phyloP scores from a whole-genome alignment of 2,329 filamentous ascomycete genomes.

The Aspergillus neoniger region DNA sequence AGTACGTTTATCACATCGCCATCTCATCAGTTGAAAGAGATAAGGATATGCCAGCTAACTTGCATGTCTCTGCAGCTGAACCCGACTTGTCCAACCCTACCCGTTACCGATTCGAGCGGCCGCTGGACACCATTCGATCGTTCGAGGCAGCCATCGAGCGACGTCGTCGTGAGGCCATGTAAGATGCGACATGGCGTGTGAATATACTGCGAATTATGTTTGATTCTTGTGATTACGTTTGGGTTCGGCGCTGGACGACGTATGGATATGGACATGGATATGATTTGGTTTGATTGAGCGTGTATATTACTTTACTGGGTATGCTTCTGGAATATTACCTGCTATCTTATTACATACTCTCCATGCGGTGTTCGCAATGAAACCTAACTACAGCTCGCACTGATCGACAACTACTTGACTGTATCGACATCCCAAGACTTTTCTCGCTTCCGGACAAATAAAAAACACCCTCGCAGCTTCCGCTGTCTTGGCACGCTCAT shows the following conservation, averaged over 20 bases:
- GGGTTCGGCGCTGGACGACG: conserved; percentile 1
- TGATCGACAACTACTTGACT: no score
- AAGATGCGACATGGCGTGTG: conserved; percentile 12
- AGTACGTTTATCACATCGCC: conserved; percentile 51
- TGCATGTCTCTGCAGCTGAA: conserved; percentile 60
- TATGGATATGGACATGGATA: not conserved
- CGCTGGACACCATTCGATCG: conserved; percentile 84
- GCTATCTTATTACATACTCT: not conserved
- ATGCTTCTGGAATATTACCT: not conserved
- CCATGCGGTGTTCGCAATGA: no score
- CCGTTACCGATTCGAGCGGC: conserved; percentile 80
- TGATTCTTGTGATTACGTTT: not conserved
- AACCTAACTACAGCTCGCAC: no score
- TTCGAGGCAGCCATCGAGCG: conserved; percentile 88
- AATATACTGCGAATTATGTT: not conserved
- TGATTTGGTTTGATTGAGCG: not conserved
- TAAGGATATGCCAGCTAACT: no score
- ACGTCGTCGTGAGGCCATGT: conserved; percentile 49
- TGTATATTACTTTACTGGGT: not conserved
- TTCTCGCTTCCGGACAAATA: no score
- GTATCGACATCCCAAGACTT: no score
- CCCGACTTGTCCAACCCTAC: conserved; percentile 91
- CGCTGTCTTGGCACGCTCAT: no score
- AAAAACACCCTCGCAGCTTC: no score
- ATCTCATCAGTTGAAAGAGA: not conserved